phyloP scores from a whole-genome alignment of 1,284 basidiomycete genomes.

The Schizophyllum amplum region DNA sequence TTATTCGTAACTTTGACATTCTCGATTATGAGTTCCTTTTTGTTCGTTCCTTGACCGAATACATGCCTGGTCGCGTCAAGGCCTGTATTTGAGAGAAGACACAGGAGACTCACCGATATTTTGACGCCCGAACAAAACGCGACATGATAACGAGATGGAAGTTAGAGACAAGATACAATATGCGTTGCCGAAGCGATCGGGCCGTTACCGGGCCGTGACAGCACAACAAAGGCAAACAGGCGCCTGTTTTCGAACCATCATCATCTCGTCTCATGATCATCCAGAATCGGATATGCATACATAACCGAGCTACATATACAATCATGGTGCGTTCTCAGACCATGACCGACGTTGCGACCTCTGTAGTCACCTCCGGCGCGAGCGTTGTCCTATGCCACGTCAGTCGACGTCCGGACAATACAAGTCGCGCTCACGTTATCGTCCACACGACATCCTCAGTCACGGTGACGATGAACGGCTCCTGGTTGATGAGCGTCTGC shows the following conservation, averaged over 20 bases:
- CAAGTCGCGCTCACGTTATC: background rate
- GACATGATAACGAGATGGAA: conserved; percentile 36
- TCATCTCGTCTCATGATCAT: too few relatives aligned
- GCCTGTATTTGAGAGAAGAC: conserved; percentile 6
- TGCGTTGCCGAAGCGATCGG: background rate
- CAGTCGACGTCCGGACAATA: background rate
- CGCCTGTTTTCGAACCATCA: too few relatives aligned
- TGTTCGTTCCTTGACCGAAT: conserved; percentile 70
- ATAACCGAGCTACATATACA: too few relatives aligned
- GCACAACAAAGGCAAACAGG: too few relatives aligned
- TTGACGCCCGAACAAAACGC: conserved; percentile 63
- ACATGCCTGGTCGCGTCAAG: conserved; percentile 58
- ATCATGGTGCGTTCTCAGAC: too few relatives aligned
- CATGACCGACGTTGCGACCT: background rate
- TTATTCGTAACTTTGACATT: conserved; percentile 86
- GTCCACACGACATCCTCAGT: background rate
- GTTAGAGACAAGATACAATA: background rate
- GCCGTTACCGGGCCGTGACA: background rate
- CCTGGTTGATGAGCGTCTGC: background rate
- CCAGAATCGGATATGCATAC: too few relatives aligned
- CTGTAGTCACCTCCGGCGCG: background rate
- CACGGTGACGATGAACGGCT: background rate
- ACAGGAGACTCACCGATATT: conserved; percentile 51
- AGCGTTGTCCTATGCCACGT: background rate
- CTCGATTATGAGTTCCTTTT: conserved; percentile 81